Evolutionary conservation across 148 eudicot species (phyloP), one percentile per base, ranked within the genome.

Genomic region (Tetragonia tetragonoides): DNA sequence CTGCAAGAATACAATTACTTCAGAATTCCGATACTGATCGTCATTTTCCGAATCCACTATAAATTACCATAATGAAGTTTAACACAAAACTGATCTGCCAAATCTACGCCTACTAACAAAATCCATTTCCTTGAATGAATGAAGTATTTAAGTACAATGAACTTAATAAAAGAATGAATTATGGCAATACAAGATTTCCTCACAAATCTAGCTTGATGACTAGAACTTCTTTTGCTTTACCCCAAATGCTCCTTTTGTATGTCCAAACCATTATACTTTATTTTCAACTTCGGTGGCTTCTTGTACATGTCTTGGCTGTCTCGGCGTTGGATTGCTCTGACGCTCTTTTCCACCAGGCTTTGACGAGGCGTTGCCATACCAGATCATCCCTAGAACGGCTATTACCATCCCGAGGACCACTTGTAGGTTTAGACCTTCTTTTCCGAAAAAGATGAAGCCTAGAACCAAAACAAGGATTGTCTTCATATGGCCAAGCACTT

Each of bases 401-500:
- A 93, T 90, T 66, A 89, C 70, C 97, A 93, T 93, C 61, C 97
- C 97, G 17, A 93, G 7, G 8, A 93, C 91, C 72, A 93, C 95
- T 5, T 93, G 97, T 20, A 83, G 21, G 76, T 93, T 93, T 12
- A 93, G 91, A 68, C 95, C 97, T 75, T 89, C 97, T 83, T 84
- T 90, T 11, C 97, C 97, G 12, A 93, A 93, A 40, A 93, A 87
- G 63, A 91, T 24, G 78, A 91, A 93, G 21, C 95, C 97, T 10
- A 93, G 90, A 73, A 91, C 87, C 84, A 93, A 68, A 56, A 93
- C 97, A n/a, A 93, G 93, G 78, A 93, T 90, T 4, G 97, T 93
- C 82, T 93, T 93, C 97, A 93, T 93, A 77, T 93, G 97, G 73
- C 97, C 92, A 12, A 92, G 92, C 46, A 92, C 97, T 87, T 92